These are phyloP conservation scores for Aspergillus tamarii DNA, from an alignment of 2,329 filamentous ascomycete genomes.

Conservation along the genomic window DNA sequence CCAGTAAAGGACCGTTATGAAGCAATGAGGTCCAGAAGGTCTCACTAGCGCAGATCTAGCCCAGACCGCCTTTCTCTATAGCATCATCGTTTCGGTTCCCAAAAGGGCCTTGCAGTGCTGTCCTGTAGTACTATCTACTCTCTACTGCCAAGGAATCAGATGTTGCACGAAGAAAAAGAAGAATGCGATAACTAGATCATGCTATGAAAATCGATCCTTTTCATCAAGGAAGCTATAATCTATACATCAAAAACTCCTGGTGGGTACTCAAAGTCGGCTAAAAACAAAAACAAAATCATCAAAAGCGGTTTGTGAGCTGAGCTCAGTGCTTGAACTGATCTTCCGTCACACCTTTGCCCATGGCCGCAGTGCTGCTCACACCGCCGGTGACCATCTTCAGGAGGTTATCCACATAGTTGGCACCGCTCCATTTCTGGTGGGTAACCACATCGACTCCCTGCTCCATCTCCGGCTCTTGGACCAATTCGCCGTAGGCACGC, in stretches of 20 bases:
- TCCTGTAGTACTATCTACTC: neutral
- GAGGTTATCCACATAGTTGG: constrained; percentile 91
- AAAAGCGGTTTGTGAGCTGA: constrained; percentile 10
- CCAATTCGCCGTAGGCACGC: constrained; percentile 94
- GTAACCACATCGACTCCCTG: constrained; percentile 89
- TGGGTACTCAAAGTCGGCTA: constrained; percentile 6
- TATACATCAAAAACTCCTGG: constrained; percentile 3
- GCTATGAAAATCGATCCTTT: neutral
- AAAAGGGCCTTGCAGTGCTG: too few species aligned
- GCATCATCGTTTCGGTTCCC: neutral
- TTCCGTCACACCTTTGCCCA: constrained; percentile 97
- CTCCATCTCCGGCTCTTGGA: constrained; percentile 97
- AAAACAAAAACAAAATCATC: constrained; percentile 7
- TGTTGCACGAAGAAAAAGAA: neutral
- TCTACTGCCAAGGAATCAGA: neutral
- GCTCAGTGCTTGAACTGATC: constrained; percentile 77
- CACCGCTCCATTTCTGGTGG: constrained; percentile 98
- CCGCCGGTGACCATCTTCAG: constrained; percentile 97
- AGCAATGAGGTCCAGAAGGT: neutral
- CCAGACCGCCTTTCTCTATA: neutral
- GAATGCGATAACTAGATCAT: neutral
- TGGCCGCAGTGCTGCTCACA: constrained; percentile 87
- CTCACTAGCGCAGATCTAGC: neutral
- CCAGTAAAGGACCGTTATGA: neutral
- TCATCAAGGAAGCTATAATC: neutral